phyloP scores from a whole-genome alignment of 768 basidiomycete genomes.

The Lactarius sp. region DNA sequence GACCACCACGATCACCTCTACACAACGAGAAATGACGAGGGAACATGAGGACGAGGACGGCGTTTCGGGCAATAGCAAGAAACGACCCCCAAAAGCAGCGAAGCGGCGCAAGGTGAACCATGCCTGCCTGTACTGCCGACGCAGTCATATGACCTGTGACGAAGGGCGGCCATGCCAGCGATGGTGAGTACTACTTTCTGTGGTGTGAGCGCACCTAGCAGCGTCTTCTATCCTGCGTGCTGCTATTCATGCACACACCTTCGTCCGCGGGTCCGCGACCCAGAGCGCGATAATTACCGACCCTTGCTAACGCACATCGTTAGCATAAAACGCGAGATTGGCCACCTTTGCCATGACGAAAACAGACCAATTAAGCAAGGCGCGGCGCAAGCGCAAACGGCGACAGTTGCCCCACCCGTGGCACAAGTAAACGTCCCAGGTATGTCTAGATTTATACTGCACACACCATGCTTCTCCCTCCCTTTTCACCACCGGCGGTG shows the following conservation, averaged over 20 bases:
- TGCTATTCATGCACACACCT: conserved; percentile 14
- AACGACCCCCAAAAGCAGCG: conserved; percentile 39
- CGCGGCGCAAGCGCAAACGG: conserved; percentile 35
- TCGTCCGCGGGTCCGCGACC: background rate
- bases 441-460: conserved; percentile 2
- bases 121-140: conserved; percentile 88
- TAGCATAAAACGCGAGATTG: conserved; percentile 95
- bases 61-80: conserved; percentile 34
- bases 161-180: conserved; percentile 88
- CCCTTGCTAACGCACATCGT: conserved; percentile 8
- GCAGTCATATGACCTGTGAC: conserved; percentile 91
- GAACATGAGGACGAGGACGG: conserved; percentile 30
- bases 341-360: conserved; percentile 91
- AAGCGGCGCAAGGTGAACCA: conserved; percentile 87
- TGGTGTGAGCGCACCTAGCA: background rate
- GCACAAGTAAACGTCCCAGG: background rate
- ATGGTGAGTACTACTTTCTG: conserved; percentile 57
- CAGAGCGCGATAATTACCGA: conserved; percentile 2
- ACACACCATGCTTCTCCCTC: background rate
- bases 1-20: background rate
- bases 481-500: background rate
- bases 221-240: conserved; percentile 14
- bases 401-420: conserved; percentile 27
- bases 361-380: conserved; percentile 42
- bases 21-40: background rate